phyloP scores from a whole-genome alignment of 768 basidiomycete genomes.

The Tylopilus intermedius region DNA sequence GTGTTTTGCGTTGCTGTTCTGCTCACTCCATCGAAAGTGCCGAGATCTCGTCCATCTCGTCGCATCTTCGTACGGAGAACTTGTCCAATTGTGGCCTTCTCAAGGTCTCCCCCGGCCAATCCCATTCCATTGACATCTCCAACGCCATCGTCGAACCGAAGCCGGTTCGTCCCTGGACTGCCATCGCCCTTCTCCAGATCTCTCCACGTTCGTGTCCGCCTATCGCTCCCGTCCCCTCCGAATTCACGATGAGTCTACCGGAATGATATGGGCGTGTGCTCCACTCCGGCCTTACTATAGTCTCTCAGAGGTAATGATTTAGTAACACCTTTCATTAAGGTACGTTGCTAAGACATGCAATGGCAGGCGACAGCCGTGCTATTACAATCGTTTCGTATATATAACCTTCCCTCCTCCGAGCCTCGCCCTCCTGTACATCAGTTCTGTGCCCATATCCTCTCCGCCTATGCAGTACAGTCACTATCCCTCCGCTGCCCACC shows the following conservation, averaged over 20 bases:
- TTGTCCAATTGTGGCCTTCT: constrained; percentile 20
- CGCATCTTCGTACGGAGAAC: constrained; percentile 26
- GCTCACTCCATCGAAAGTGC: constrained; percentile 11
- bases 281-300: constrained; percentile 33
- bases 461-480: constrained; percentile 28
- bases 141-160: constrained; percentile 31
- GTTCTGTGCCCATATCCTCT: neutral
- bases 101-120: constrained; percentile 26
- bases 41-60: constrained; percentile 19
- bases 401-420: constrained; percentile 23
- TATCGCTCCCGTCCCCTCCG: constrained; percentile 28
- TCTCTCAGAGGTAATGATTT: constrained; percentile 35
- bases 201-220: constrained; percentile 20
- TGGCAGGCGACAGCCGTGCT: constrained; percentile 33
- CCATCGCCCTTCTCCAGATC: constrained; percentile 27
- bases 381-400: constrained; percentile 34
- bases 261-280: constrained; percentile 31
- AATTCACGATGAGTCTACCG: constrained; percentile 31
- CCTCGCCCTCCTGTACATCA: constrained; percentile 10
- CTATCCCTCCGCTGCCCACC: constrained; percentile 20
- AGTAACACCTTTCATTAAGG: constrained; percentile 37
- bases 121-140: constrained; percentile 28
- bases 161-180: constrained; percentile 16
- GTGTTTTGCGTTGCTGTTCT: constrained; percentile 15
- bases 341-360: constrained; percentile 34